Base-by-base conservation (phyloP, 176 grass and related monocot genomes). In the Phyllostachys edulis region DNA sequence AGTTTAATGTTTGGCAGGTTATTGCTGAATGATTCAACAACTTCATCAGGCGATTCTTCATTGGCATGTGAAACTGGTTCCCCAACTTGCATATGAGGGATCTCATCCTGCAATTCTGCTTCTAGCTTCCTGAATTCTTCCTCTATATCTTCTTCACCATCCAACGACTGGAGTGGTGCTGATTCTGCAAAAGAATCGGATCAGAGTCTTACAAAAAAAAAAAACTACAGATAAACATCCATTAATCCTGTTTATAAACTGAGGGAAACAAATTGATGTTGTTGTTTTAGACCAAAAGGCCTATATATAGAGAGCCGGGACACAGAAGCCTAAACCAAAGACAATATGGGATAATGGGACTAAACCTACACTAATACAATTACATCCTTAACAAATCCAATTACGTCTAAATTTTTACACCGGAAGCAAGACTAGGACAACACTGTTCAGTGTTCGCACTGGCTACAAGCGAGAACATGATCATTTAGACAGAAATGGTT, bases 121-220 rank as follows among this genome's bases (percentile, higher is more conserved):
- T 96, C 91, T 67, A 98, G 85, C 63, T 89, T 91, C 64, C 61
- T 90, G 62, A 99, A 94, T 60, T 99, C 93, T 85, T 93, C 83
- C 57, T 95, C 96, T 45, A 96, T 67, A 78, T 90, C 86, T 84
- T 82, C 87, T 63, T 95, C 86, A 78, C 62, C 62, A 38, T 89
- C 89, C 47, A 85, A 32, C 12, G 69, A 89, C 16, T 84, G 77
- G 54, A 92, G 63, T 1, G 89, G 83, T 64, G 69, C 68, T 74
- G 85, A 93, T 88, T 87, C 91, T 94, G 85, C 68, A 92, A 85
- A 83, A 81, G 24, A 78, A 56, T 18, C 7, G 21, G n/a, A 61
- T 77, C 18, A 85, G 40, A 71, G 78, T 66, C 24, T 67, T 78
- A 78, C 15, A 79, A 36, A 44, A 34, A 36, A 44, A 34, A 29